Base-by-base conservation (phyloP, 305 asterid genomes). In the Plantago lanceolata region DNA sequence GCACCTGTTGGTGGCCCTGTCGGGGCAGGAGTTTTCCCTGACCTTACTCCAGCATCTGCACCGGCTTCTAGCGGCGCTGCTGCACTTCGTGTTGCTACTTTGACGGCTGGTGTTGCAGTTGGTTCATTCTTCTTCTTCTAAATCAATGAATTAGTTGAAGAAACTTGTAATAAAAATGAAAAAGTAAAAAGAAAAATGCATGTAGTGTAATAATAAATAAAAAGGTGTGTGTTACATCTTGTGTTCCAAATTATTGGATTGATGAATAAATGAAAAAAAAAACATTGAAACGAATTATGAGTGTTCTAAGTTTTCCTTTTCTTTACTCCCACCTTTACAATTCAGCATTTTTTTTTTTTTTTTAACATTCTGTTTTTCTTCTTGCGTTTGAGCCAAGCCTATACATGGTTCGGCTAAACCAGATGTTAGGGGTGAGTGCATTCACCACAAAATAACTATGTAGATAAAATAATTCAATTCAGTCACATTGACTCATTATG, bases 1-100 rank as follows among this genome's bases (percentile, higher is more conserved):
- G 82, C 80, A 51, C 75, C 80, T 2, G 66, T 69, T 19, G 83
- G 86, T 8, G 72, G 77, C 19, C 84, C 84, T 0, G 77, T 71
- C 28, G 15, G 75, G 5, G 24, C 69, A 0, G 77, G 65, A 24
- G 18, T 48, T 20, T 52, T 64, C 57, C 45, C 69, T 19, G 37
- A 18, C 16, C 15, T 47, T 19, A 14, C 79, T 29, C 45, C 78
- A 3, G 66, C 78, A 2, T 54, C 21, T 0, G 14, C 76, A 28
- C 50, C 78, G 0, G 57, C 78, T 0, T 57, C 78, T 2, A 62
- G 20, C 29, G 73, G 67, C 0, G 70, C 77, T 11, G 44, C 61
- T 49, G 13, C 48, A 15, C 31, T 29, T 18, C 65, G 61, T 18
- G 64, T 57, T 18, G 49, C 63, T 5, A 63, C 61, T 12, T 64